Evolutionary conservation across 2,329 filamentous ascomycete genomes (phyloP).

Genomic region (Botrytis medusae): DNA sequence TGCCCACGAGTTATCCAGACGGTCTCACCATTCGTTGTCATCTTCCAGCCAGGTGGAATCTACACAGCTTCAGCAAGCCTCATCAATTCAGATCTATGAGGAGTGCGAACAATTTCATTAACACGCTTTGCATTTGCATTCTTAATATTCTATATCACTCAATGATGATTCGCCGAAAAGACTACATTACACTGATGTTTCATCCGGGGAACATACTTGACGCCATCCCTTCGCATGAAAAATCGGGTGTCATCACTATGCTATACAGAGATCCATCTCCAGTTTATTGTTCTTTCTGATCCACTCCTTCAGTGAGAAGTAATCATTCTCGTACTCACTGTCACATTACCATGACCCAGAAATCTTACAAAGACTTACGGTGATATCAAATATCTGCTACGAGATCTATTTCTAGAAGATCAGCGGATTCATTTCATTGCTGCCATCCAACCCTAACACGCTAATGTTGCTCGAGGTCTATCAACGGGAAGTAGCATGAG

Average conservation of each 20-base stretch:
- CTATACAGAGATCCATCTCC: constrained; percentile 1
- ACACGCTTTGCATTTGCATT: constrained; percentile 6
- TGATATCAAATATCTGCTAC: constrained; percentile 21
- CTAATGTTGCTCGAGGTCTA: constrained; percentile 33
- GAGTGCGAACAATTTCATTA: not conserved
- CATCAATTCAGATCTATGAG: not conserved
- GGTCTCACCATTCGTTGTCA: not conserved
- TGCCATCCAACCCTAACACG: constrained; percentile 22
- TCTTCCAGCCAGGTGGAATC: not conserved
- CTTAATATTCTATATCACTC: not conserved
- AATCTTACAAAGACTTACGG: constrained; percentile 19
- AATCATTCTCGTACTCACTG: constrained; percentile 20
- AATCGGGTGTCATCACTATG: constrained; percentile 15
- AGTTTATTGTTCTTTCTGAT: constrained; percentile 11
- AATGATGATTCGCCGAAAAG: constrained; percentile 8
- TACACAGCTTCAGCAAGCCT: constrained; percentile 6
- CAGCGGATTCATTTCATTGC: constrained; percentile 26
- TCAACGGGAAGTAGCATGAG: constrained; percentile 33
- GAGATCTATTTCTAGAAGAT: constrained; percentile 28
- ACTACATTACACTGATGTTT: constrained; percentile 20
- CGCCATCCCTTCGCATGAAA: constrained; percentile 15
- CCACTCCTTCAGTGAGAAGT: constrained; percentile 13
- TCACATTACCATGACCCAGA: not conserved
- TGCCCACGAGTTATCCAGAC: not conserved
- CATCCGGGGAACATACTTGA: constrained; percentile 20